Conservation (phyloP, 1,139 yeast species). For the Yamadazyma dushanensis region DNA sequence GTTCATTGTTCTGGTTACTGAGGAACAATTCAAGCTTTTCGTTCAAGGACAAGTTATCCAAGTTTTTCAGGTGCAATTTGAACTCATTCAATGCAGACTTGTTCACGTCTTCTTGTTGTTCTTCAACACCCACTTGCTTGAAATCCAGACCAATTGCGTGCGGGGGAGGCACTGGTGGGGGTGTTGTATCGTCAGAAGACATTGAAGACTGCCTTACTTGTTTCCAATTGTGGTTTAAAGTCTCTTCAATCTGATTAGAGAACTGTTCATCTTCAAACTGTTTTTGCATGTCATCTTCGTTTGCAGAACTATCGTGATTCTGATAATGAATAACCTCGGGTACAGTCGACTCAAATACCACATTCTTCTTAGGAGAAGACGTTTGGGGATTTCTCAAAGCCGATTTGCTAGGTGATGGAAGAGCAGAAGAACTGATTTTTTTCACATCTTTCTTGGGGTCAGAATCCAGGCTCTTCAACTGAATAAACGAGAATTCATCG, state of each 20-base stretch:
- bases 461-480: not conserved
- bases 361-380: conserved; percentile 39
- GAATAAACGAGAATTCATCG: conserved; percentile 31
- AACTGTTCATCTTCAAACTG: conserved; percentile 11
- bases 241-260: conserved; percentile 14
- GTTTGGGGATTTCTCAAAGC: conserved; percentile 37
- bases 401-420: conserved; percentile 39
- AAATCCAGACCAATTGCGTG: conserved; percentile 14
- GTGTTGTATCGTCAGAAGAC: conserved; percentile 23
- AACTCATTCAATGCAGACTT: conserved; percentile 22
- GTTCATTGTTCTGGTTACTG: conserved; percentile 12
- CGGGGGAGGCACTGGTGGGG: conserved; percentile 38
- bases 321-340: conserved; percentile 41
- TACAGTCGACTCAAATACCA: conserved; percentile 33
- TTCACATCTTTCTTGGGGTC: not conserved
- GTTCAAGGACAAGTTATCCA: conserved; percentile 35
- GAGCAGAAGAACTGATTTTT: not conserved
- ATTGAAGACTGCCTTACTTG: conserved; percentile 15
- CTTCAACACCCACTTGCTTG: conserved; percentile 6
- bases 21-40: conserved; percentile 41
- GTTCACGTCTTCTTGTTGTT: conserved; percentile 22
- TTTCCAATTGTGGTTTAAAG: conserved; percentile 28
- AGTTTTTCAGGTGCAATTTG: conserved; percentile 27
- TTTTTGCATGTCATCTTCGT: conserved; percentile 8
- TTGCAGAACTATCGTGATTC: conserved; percentile 8